Conservation (phyloP, 164 flowering plant genomes). For the Nymphaea thermarum region DNA sequence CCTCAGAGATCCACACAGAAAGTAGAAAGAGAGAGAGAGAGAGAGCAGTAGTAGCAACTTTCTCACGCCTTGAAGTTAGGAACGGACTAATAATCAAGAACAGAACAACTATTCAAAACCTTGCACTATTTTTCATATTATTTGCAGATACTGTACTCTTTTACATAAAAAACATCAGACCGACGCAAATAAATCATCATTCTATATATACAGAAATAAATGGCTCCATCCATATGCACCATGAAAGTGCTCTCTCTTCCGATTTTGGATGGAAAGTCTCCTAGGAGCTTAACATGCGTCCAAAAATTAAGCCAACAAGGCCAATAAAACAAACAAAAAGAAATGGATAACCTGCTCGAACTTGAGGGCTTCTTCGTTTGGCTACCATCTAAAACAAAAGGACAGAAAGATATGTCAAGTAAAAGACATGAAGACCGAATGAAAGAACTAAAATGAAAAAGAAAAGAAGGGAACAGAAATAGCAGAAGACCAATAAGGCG, state of each 20-base stretch:
- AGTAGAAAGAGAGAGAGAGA: no score
- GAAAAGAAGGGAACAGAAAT: background rate
- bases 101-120: background rate
- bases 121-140: background rate
- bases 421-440: background rate
- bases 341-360: constrained; percentile 58
- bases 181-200: background rate
- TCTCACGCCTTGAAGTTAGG: background rate
- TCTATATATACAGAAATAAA: background rate
- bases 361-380: constrained; percentile 24
- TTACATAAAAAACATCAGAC: background rate
- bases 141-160: background rate
- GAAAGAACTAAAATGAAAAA: background rate
- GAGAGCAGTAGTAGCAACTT: no score
- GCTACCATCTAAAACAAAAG: constrained; percentile 21
- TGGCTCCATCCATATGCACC: background rate
- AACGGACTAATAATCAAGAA: background rate
- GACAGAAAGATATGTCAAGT: background rate
- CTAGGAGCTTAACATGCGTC: constrained; percentile 20
- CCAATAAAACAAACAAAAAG: constrained; percentile 63
- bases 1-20: no score
- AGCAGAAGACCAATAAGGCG: background rate
- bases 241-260: background rate
- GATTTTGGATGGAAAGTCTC: background rate
- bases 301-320: constrained; percentile 35